phyloP scores from a whole-genome alignment of 2,329 filamentous ascomycete species.

The Alternaria brassicae region DNA sequence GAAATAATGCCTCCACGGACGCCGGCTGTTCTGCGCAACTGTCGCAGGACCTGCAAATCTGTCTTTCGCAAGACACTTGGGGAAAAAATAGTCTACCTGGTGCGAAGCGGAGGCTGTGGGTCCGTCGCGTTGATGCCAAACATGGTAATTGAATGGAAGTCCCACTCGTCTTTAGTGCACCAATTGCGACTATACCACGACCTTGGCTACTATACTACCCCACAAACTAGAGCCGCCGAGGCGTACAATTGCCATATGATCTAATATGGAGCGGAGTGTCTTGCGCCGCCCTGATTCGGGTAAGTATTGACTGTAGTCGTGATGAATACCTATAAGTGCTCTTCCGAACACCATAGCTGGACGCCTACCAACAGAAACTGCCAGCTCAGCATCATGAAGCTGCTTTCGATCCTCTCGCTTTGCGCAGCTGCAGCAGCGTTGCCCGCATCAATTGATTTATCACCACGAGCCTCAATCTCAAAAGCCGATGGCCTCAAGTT shows the following conservation, averaged over 20 bases:
- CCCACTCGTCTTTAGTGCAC: constrained; percentile 3
- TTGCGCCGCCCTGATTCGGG: constrained; percentile 2
- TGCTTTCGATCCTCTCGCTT: constrained; percentile 26
- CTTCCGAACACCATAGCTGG: not conserved
- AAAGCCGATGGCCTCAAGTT: constrained; percentile 40
- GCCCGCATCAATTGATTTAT: constrained; percentile 21
- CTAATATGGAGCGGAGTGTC: constrained; percentile 17
- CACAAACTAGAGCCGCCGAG: constrained; percentile 11
- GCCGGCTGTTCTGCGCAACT: not conserved
- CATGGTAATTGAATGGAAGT: constrained; percentile 2
- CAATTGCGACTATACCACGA: constrained; percentile 6
- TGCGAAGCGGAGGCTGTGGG: not conserved
- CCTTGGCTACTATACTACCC: constrained; percentile 18
- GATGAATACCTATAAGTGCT: not conserved
- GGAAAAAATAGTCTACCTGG: not conserved
- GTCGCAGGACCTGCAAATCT: not conserved
- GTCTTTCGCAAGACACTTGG: not conserved
- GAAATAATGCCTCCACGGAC: not conserved
- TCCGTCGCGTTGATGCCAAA: constrained; percentile 4
- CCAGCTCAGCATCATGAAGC: constrained; percentile 28
- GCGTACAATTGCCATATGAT: constrained; percentile 3
- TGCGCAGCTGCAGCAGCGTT: constrained; percentile 30
- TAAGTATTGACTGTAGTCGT: not conserved
- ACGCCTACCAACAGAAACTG: not conserved
- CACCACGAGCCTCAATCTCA: constrained; percentile 33